Evolutionary conservation across 2,329 filamentous ascomycete species (phyloP), one percentile per base, ranked within the genome.

Genomic region (Epichloe gansuensis): DNA sequence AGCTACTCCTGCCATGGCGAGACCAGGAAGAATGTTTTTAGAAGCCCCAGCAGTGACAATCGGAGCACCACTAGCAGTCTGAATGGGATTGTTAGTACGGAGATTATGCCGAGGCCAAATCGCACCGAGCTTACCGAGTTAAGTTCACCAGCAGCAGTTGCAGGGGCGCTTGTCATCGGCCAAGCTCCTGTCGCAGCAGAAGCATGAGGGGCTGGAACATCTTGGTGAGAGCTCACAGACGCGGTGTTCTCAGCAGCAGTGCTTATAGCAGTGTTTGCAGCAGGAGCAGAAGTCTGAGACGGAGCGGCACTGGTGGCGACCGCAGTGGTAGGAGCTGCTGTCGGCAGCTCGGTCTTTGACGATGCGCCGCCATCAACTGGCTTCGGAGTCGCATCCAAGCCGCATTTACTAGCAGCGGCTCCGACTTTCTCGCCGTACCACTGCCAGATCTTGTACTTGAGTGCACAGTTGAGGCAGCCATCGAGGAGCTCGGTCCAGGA

Each of bases 401-500:
- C 64, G 54, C 71, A 71, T 8, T 58, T 63, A 15, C 63, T 54
- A 12, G 72, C 72, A 23, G 68, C 70, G 1, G 57, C 57, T 17
- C 57, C 54, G 21, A 75, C 66, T 9, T 64, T 61, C 17, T 57
- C 52, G 15, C 70, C 68, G 48, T 75, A 75, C 54, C 68, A 64
- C 43, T 65, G 57, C 72, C 72, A 74, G 56, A 75, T 71, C 34
- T 72, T 60, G 50, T 66, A 68, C 21, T 66, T 58, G 35, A 67
- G 55, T 42, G 72, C 72, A 53, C 73, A 75, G 46, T 69, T 60
- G 31, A 75, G 64, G 56, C 74, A 77, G 31, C 61, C 67, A 25
- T 69, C 59, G 60, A 74, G 70, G 55, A 69, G 63, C 13, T 60
- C 56, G 23, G 65, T 55, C 67, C 75, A 77, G 44, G 64, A 56